These are phyloP conservation scores for Alternaria sp. DNA, from an alignment of 2,329 filamentous ascomycete genomes.

Conservation along the genomic window DNA sequence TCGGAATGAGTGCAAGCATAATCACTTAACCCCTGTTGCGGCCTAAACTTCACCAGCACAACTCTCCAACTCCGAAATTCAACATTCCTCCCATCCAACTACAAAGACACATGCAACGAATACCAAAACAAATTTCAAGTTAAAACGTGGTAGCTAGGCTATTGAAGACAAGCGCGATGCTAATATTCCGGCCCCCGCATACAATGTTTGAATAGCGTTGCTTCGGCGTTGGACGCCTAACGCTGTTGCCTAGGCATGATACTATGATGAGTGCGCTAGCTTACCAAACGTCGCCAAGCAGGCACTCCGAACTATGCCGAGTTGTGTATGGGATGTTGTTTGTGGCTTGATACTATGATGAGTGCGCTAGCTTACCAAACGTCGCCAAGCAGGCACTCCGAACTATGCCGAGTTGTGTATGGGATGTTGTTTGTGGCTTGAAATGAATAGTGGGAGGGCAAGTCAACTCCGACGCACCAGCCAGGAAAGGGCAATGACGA, in stretches of 20 bases:
- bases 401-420: neutral
- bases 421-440: neutral
- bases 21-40: neutral
- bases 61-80: neutral
- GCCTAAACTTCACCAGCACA: neutral
- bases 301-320: neutral
- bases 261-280: conserved; percentile 1
- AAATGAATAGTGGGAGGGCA: neutral
- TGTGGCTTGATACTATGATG: conserved; percentile 1
- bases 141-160: too few relatives aligned
- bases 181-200: neutral
- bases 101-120: neutral
- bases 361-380: neutral
- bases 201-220: neutral
- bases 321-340: neutral
- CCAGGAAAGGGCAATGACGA: neutral
- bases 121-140: neutral
- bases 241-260: neutral
- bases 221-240: conserved; percentile 16
- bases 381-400: neutral
- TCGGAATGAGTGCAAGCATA: neutral
- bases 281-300: neutral
- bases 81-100: neutral
- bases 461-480: conserved; percentile 1
- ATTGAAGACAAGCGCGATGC: neutral